Evolutionary conservation across 208 protist genomes (phyloP).

Genomic region (Acanthamoeba sp.): DNA sequence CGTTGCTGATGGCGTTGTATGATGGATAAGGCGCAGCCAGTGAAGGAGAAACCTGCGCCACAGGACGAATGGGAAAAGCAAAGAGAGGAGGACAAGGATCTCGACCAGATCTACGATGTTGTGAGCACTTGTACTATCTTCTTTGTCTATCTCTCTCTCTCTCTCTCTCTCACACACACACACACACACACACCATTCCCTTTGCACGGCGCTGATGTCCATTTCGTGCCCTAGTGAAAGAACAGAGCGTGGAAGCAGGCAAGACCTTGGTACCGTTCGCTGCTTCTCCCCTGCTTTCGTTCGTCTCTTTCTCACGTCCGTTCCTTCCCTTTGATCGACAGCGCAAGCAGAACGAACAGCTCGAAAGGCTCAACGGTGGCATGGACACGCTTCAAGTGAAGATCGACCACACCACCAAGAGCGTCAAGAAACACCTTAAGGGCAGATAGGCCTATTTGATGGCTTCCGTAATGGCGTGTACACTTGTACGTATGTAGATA

Average conservation of each 20-base stretch:
- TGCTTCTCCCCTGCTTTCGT: background rate
- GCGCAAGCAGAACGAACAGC: background rate
- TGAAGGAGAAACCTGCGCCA: background rate
- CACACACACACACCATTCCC: no score
- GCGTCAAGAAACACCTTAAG: constrained; percentile 35
- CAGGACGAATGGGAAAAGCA: constrained; percentile 45
- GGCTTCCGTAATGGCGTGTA: background rate
- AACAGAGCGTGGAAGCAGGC: constrained; percentile 4
- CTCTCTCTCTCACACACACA: background rate
- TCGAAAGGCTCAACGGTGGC: background rate
- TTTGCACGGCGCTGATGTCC: no score
- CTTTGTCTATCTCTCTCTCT: background rate
- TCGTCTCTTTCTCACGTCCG: background rate
- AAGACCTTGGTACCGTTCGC: background rate
- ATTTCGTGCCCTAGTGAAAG: no score
- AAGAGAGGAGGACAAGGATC: background rate
- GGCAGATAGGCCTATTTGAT: background rate
- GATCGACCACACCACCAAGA: background rate
- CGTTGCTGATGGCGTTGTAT: no score
- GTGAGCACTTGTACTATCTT: background rate
- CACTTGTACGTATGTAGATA: background rate
- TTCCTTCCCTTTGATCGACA: background rate
- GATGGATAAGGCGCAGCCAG: background rate
- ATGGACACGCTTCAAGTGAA: background rate
- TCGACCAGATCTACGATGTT: background rate